Evolutionary conservation across 495 filamentous ascomycete species (phyloP), one percentile per base, ranked within the genome.

Genomic region (Penicillium turbatum): DNA sequence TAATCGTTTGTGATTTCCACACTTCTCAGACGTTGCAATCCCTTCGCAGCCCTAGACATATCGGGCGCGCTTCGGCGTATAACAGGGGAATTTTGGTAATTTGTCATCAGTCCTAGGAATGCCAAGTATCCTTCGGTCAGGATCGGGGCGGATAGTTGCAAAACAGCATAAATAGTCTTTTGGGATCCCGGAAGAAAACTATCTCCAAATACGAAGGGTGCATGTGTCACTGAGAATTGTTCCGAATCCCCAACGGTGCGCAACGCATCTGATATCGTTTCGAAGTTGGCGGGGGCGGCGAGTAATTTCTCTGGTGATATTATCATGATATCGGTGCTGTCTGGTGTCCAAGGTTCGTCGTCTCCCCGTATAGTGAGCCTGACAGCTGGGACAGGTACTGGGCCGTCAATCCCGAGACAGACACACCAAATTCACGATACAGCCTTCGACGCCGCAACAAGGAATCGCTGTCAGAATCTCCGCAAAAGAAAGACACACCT

Each of bases 81-180:
- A n/a, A 66, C 56, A 11, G 55, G 61, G 2, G 63, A 57, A 34
- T 42, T 61, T 48, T 66, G 61, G 35, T 66, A 60, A 13, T 48
- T 34, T 2, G 63, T 59, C 63, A 66, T 66, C 34, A 66, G 34
- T 12, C 55, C 55, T 31, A 66, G 37, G 30, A 64, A 66, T 1
- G 63, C 63, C 36, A 66, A 31, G 16, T 66, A 66, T 10, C 63
- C 63, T 17, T 66, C 63, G 5, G 56, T 64, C 31, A 66, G 31
- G 1, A 53, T 60, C 9, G 61, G 55, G 9, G 30, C 63, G 0
- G 55, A 66, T 13, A 61, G 38, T 17, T 46, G 31, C 19, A 66
- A 47, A 26, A 64, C 55, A 13, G 34, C 35, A 48, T 59, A 64
- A 13, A 64, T 34, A 3, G 55, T 53, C 19, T 48, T 55, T 51